Base-by-base conservation (phyloP, 805 yeast genomes). In the Saccharomycopsis babjevae region DNA sequence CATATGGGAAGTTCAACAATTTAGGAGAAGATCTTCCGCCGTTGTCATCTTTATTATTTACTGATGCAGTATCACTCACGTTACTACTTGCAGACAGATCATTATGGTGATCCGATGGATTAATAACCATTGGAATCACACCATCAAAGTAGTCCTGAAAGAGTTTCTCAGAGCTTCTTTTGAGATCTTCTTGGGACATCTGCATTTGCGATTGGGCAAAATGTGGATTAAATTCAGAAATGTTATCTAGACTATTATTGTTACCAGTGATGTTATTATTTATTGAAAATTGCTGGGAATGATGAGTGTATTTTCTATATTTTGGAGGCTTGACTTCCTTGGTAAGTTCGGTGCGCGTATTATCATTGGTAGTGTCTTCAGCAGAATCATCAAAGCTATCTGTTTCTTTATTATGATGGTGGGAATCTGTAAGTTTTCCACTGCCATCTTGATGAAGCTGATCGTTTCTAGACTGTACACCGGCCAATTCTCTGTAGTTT, bases 111-210 rank as follows among this genome's bases (percentile, higher is more conserved):
- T 57, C 55, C 1, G 61, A 59, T 13, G 50, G 39, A 10, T 59
- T 25, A 22, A 60, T 57, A n/a, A 59, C 55, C 50, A 64, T 55
- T 15, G 66, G 66, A 28, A 64, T 59, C 16, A 64, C 59, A 18
- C 61, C 60, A 22, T 64, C 66, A 38, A 62, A 64, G 40, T 64
- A 64, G 22, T 62, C 54, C 38, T 64, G 66, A 5, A 64, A 54
- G 2, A 64, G 55, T 25, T 60, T 58, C 50, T 64, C 64, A 3
- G 61, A 57, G 38, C 57, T 52, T 18, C 50, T 22, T 40, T 57
- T 63, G 13, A 46, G 52, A 16, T 46, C 52, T 16, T 46, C 52
- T 22, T 46, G 52, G 11, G 52, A 22, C 32, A 46, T 46, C 22
- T 46, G 52, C n/a, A 46, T 20, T 22, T 46, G 52, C 13, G 52